Evolutionary conservation across 345 rosid species (phyloP), one percentile per base, ranked within the genome.

Genomic region (Raphanus sativus): DNA sequence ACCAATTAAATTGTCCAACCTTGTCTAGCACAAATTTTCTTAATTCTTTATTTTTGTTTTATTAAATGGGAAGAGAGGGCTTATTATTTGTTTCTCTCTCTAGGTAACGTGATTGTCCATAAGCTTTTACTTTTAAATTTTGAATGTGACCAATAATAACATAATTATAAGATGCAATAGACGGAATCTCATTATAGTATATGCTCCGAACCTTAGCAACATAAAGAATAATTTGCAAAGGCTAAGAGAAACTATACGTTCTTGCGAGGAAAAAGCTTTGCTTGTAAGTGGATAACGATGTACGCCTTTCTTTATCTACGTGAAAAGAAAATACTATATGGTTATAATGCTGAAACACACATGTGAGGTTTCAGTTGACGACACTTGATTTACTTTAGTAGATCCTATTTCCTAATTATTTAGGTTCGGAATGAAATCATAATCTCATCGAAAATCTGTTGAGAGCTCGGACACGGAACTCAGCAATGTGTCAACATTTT

Each of bases 91-190:
- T 24, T 24, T 24, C 62, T 56, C 62, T 56, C 62, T 56, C 29
- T 56, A 24, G 26, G 62, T 24, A 24, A 56, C 61, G 61, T 56
- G 61, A 56, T 56, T 21, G 12, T 54, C 10, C 26, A 17, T 55
- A 54, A 55, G 56, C 56, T 50, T 15, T 52, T 12, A 17, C 12
- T 21, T 56, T 56, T 0, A 56, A 8, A 56, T 8, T 55, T 56
- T 56, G 61, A 56, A 56, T 56, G 62, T 56, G 30, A 56, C 62
- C 62, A 56, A 56, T 56, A 8, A 56, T 4, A 56, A 56, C 62
- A 24, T 17, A 28, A 4, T 4, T 26, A 56, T 13, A 56, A 56
- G 29, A 56, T 56, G n/a, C n/a, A 30, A 24, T 56, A 56, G 30
- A 56, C 29, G 30, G 62, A 56, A 24, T 56, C 62, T 24, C 24